Percentiles rank a stretch among this genome's conserved stretches.
phyloP scores from a whole-genome alignment of 179 eudicot genomes.

The Patellifolia procumbens region DNA sequence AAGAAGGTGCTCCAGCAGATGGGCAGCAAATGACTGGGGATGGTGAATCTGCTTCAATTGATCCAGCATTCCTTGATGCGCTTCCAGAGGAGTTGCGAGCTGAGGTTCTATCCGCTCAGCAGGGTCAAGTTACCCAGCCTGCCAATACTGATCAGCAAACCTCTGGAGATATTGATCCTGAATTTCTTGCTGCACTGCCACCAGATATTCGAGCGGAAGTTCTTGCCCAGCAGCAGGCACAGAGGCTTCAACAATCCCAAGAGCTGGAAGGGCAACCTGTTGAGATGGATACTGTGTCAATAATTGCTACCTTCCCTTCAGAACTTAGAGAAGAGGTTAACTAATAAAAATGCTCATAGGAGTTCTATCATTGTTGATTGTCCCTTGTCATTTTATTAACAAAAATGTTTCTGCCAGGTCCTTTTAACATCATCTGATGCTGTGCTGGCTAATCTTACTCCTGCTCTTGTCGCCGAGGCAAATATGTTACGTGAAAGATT shows the following conservation, averaged over 20 bases:
- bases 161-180: slow-evolving; percentile 92
- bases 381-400: background rate
- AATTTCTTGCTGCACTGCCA: slow-evolving; percentile 98
- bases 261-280: slow-evolving; percentile 99
- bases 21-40: slow-evolving; percentile 56
- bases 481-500: slow-evolving; percentile 97
- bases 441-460: slow-evolving; percentile 94
- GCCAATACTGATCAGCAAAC: slow-evolving; percentile 71
- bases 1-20: slow-evolving; percentile 50
- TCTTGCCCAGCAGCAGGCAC: slow-evolving; percentile 94
- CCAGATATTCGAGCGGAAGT: slow-evolving; percentile 98
- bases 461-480: slow-evolving; percentile 99
- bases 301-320: slow-evolving; percentile 97
- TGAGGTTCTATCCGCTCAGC: slow-evolving; percentile 95
- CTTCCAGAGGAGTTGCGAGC: slow-evolving; percentile 99
- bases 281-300: slow-evolving; percentile 99
- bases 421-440: slow-evolving; percentile 98
- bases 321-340: slow-evolving; percentile 95
- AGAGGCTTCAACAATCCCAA: slow-evolving; percentile 88
- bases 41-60: slow-evolving; percentile 77
- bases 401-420: slow-evolving; percentile 49
- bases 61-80: slow-evolving; percentile 96
- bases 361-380: too few species aligned
- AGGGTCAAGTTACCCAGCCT: slow-evolving; percentile 71
- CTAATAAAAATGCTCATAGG: too few species aligned